Base-by-base conservation (phyloP, 257 asterid genomes). In the Vinca minor region DNA sequence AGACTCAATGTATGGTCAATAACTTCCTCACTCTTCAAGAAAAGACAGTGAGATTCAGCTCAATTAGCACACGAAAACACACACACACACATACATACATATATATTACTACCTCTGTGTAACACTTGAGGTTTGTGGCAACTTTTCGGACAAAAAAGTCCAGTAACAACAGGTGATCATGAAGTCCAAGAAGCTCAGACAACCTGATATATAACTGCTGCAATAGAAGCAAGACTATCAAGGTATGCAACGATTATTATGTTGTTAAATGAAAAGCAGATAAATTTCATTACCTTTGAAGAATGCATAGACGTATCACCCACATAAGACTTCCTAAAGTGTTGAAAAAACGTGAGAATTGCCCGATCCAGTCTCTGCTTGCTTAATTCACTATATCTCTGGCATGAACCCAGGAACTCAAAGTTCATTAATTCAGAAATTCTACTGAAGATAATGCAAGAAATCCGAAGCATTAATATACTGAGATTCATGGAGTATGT, bases 261-360 rank as follows among this genome's bases (percentile, higher is more conserved):
- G 64, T 32, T 20, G 60, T 65, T 57, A 59, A 47, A 52, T 4
- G 45, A 64, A 34, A 68, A 45, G 44, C 64, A 47, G 38, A 72
- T 5, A 25, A 45, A 17, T 67, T 26, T 31, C 56, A 46, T 68
- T 72, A 89, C 98, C 98, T 93, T 93, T 45, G 98, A 89, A 25
- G 98, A 87, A 76, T 89, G 98, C 90, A 93, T 89, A 63, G 98
- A 96, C 75, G 87, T 96, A 74, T 93, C 97, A 55, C 97, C 98
- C 63, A 93, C 97, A 69, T 93, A 89, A 45, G 96, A 84, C 77
- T 80, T 93, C 75, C 96, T 87, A 59, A 93, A 87, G 75, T 79
- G 84, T 77, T 89, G 98, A 75, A 93, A 93, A 78, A 93, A 93
- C 11, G 87, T 77, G 59, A 93, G 94, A 77, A 93, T 85, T 74